These are phyloP conservation scores for Imleria badia DNA, from an alignment of 768 basidiomycete species.

Conservation along the genomic window DNA sequence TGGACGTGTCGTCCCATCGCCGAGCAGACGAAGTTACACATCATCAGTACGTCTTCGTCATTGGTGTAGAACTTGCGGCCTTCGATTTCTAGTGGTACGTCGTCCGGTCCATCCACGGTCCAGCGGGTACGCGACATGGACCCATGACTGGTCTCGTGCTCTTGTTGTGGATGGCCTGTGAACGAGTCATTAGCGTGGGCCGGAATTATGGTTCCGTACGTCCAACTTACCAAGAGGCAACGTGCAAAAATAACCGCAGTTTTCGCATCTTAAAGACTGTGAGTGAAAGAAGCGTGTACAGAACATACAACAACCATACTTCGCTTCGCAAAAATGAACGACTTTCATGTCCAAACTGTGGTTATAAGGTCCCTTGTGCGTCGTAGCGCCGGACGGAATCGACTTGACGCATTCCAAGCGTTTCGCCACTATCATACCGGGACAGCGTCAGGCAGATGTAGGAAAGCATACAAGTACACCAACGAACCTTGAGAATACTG, in stretches of 20 bases:
- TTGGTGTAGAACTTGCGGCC: slow-evolving; percentile 53
- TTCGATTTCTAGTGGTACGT: slow-evolving; percentile 48
- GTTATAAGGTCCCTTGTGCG: slow-evolving; percentile 50
- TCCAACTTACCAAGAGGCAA: no score
- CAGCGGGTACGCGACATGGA: no score
- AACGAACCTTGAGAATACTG: slow-evolving; percentile 55
- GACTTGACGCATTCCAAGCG: slow-evolving; percentile 48
- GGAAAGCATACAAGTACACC: neutral
- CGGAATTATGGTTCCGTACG: fast-evolving
- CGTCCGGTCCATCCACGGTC: slow-evolving; percentile 51
- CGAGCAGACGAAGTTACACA: no score
- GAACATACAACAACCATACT: slow-evolving; percentile 28
- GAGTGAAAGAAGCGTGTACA: neutral
- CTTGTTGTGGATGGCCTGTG: slow-evolving; percentile 56
- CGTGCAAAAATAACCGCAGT: no score
- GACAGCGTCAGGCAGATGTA: neutral
- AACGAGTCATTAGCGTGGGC: neutral
- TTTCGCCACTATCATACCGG: slow-evolving; percentile 40
- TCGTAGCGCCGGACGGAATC: slow-evolving; percentile 42
- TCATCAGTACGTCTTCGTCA: slow-evolving; percentile 58
- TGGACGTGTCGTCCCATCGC: no score
- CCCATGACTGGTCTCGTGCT: slow-evolving; percentile 62
- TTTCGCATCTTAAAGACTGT: no score
- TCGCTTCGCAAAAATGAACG: slow-evolving; percentile 55
- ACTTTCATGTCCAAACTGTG: no score